These are phyloP conservation scores for Neofusicoccum laricinum DNA, from an alignment of 2,329 filamentous ascomycete species.

Conservation along the genomic window DNA sequence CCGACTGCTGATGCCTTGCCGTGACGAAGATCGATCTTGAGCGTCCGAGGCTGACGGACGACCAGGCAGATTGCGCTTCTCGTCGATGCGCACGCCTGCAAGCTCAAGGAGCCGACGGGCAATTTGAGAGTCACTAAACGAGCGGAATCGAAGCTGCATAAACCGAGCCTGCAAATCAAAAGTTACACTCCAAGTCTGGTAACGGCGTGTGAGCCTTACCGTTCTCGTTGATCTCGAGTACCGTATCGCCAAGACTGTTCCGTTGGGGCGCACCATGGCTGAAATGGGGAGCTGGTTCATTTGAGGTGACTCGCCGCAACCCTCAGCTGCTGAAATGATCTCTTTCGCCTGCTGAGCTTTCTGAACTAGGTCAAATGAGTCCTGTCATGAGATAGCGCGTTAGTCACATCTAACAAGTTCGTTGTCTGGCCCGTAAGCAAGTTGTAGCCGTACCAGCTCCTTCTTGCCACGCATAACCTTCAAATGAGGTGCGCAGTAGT, in stretches of 20 bases:
- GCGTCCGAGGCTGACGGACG: not conserved
- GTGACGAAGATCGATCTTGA: not conserved
- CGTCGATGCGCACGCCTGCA: not conserved
- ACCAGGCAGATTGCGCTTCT: not conserved
- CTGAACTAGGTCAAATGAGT: slow-evolving; percentile 26
- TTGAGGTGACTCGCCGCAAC: slow-evolving; percentile 26
- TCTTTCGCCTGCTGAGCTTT: slow-evolving; percentile 25
- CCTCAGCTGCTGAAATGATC: slow-evolving; percentile 24
- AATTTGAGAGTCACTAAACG: slow-evolving; percentile 35
- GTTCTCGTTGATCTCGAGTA: slow-evolving; percentile 36
- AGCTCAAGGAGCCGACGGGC: slow-evolving; percentile 20
- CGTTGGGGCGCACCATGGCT: slow-evolving; percentile 34
- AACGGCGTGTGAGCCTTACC: slow-evolving; percentile 18
- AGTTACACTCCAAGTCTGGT: not conserved
- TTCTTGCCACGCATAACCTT: slow-evolving; percentile 1
- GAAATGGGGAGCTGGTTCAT: slow-evolving; percentile 40
- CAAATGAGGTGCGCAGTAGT: slow-evolving; percentile 21
- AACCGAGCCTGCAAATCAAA: slow-evolving; percentile 36
- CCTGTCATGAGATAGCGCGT: slow-evolving; percentile 21
- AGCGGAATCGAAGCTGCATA: slow-evolving; percentile 44
- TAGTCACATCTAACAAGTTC: not conserved
- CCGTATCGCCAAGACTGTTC: slow-evolving; percentile 39
- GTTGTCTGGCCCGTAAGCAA: not conserved
- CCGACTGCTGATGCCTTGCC: not conserved
- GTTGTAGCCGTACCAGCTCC: slow-evolving; percentile 17